A percentile compares a stretch with the other conserved stretches of the same genome.
phyloP scores from a whole-genome alignment of 225 moss, liverwort and hornwort genomes.

The Sphagnum contortum region DNA sequence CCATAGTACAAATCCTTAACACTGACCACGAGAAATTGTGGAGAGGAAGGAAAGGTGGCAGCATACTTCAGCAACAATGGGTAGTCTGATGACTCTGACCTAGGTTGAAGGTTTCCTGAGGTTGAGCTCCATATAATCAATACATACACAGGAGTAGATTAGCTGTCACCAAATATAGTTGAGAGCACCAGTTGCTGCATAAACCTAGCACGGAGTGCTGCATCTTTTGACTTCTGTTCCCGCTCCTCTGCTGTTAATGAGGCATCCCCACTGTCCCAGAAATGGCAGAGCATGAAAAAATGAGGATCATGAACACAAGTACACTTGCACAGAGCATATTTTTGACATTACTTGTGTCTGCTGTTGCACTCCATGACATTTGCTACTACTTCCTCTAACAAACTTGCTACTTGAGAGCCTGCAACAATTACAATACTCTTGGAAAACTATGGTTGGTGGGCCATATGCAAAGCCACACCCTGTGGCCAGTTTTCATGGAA shows the following conservation, averaged over 20 bases:
- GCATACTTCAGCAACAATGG: too few species aligned
- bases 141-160: slow-evolving; percentile 4
- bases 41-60: too few species aligned
- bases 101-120: too few species aligned
- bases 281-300: background rate
- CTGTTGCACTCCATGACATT: background rate
- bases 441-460: background rate
- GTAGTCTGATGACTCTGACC: too few species aligned
- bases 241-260: slow-evolving; percentile 50
- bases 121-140: too few species aligned
- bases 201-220: slow-evolving; percentile 43
- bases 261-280: slow-evolving; percentile 31
- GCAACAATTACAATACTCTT: background rate
- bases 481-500: too few species aligned
- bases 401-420: background rate
- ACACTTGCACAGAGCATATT: too few species aligned
- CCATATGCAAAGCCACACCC: too few species aligned
- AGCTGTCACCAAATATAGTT: slow-evolving; percentile 44
- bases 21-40: too few species aligned
- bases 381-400: background rate
- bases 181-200: slow-evolving; percentile 61
- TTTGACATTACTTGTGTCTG: too few species aligned
- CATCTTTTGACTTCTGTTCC: slow-evolving; percentile 52
- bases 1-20: too few species aligned
- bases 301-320: background rate